Evolutionary conservation across 1,139 yeast genomes (phyloP).

Genomic region (Pichia cactophila): DNA sequence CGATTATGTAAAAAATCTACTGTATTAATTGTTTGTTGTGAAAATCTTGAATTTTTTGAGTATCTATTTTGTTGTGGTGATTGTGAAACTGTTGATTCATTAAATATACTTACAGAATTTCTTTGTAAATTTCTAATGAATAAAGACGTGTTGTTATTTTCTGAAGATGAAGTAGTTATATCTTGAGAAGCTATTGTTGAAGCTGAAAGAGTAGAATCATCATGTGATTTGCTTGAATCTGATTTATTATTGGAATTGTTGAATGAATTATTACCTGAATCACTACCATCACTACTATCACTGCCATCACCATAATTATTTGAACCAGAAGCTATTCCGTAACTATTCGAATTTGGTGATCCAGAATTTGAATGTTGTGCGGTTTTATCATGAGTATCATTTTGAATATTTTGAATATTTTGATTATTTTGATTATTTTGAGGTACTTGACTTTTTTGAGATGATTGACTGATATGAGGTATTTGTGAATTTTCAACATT

Average conservation of each 20-base stretch:
- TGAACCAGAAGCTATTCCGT: too few relatives aligned
- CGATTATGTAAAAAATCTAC: not conserved
- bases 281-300: not conserved
- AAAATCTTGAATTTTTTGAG: not conserved
- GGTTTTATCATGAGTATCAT: not conserved
- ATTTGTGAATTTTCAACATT: not conserved
- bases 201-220: not conserved
- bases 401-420: not conserved
- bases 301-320: too few relatives aligned
- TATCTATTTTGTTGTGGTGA: not conserved
- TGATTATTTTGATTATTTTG: not conserved
- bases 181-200: not conserved
- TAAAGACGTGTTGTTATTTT: constrained; percentile 1
- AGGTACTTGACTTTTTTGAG: not conserved
- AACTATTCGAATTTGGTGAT: not conserved
- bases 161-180: constrained; percentile 3
- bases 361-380: not conserved
- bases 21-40: constrained; percentile 2
- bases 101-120: constrained; percentile 11
- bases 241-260: not conserved
- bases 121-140: constrained; percentile 8
- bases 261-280: not conserved
- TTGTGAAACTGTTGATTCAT: constrained; percentile 2
- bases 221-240: not conserved
- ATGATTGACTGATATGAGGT: too few relatives aligned